phyloP scores from a whole-genome alignment of 2,329 filamentous ascomycete species.

The Tricladium varicosporioides region DNA sequence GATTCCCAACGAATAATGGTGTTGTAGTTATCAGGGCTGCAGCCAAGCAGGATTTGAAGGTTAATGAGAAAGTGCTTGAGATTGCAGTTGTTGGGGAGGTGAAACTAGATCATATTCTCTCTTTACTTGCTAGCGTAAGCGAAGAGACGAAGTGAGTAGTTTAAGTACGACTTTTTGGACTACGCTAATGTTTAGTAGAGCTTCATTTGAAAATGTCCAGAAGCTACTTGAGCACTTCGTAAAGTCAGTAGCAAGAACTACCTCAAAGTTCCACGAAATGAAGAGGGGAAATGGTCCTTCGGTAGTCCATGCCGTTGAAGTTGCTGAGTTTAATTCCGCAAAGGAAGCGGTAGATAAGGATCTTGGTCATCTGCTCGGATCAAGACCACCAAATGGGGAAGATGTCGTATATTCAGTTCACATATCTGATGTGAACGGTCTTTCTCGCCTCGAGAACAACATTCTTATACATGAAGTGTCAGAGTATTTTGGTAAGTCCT shows the following conservation, averaged over 20 bases:
- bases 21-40: conserved; percentile 17
- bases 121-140: conserved; percentile 13
- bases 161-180: background rate
- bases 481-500: conserved; percentile 21
- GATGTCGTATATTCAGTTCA: conserved; percentile 25
- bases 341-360: conserved; percentile 25
- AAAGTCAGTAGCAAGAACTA: conserved; percentile 16
- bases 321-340: conserved; percentile 24
- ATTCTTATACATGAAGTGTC: conserved; percentile 29
- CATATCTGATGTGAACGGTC: conserved; percentile 27
- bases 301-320: conserved; percentile 20
- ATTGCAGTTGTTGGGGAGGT: conserved; percentile 18
- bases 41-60: conserved; percentile 10
- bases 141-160: conserved; percentile 21
- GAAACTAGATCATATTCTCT: conserved; percentile 24
- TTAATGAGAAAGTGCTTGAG: conserved; percentile 8
- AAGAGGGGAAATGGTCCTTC: conserved; percentile 19
- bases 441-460: conserved; percentile 27
- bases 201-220: conserved; percentile 18
- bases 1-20: conserved; percentile 17
- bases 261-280: conserved; percentile 22
- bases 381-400: background rate
- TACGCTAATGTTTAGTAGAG: conserved; percentile 10
- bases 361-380: conserved; percentile 18
- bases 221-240: conserved; percentile 22